Base-by-base conservation (phyloP, 2,329 filamentous ascomycete genomes). In the Alternaria dauci region DNA sequence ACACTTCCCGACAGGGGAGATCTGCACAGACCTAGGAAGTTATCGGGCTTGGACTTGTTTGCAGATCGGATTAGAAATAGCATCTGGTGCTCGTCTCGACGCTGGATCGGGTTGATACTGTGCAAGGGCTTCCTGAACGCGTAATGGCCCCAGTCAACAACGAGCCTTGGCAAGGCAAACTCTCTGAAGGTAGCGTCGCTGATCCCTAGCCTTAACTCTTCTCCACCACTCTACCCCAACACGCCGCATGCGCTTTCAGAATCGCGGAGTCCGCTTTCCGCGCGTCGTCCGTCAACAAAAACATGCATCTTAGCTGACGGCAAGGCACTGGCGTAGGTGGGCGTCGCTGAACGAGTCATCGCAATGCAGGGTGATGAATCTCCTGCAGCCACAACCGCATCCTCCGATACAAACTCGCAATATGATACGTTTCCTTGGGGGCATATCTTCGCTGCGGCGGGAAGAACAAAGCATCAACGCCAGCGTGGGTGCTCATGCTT, bases 11-110 rank as follows among this genome's bases (percentile, higher is more conserved):
- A 51, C 51, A 50, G 44, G 52, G 32, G n/a, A 51, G 62, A 65
- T 67, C 62, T 53, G 57, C 62, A 54, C 9, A 8, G 20, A 25
- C 42, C 55, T 59, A 61, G 59, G 55, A 41, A 57, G 47, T 61
- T 56, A 5, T 57, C 55, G 59, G 64, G 54, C 43, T 52, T 52
- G 59, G 47, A 50, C 32, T 30, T 32, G 56, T 46, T 62, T 51
- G 48, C 52, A 47, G 54, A 55, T 30, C 32, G 32, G 38, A 51
- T 39, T 61, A 42, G 48, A 58, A 47, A 57, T 26, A 50, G 25
- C 16, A 43, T 56, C 25, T 51, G 41, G 54, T 36, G 50, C 57
- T 67, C 57, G 52, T 62, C 57, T 58, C 57, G 57, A 42, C 46
- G 42, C 57, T 50, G 23, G 20, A 47, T 60, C 41, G 47, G 56